Percentiles rank a stretch among this genome's conserved stretches.
phyloP scores from a whole-genome alignment of 495 filamentous ascomycete species.

The Hyaloscypha finlandica region DNA sequence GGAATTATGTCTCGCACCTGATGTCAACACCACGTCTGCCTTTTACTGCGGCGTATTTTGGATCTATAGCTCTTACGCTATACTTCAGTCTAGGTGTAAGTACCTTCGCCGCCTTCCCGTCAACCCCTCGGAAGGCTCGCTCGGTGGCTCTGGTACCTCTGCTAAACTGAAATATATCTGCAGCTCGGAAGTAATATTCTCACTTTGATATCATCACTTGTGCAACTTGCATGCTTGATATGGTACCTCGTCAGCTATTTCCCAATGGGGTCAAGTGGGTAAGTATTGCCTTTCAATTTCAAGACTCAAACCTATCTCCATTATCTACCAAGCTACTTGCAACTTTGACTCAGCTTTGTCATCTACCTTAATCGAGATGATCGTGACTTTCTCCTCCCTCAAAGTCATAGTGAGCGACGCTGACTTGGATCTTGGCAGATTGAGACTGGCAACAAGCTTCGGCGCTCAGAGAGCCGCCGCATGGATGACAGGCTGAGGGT shows the following conservation, averaged over 20 bases:
- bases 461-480: constrained; percentile 80
- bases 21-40: constrained; percentile 82
- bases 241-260: constrained; percentile 99
- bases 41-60: constrained; percentile 97
- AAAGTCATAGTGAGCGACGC: not conserved
- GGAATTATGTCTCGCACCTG: constrained; percentile 79
- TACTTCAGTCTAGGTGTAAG: constrained; percentile 91
- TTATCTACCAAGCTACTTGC: too few species aligned
- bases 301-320: not conserved
- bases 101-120: constrained; percentile 31
- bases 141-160: constrained; percentile 22
- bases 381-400: not conserved
- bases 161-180: constrained; percentile 6
- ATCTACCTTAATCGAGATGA: not conserved
- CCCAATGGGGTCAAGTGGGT: constrained; percentile 88
- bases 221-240: constrained; percentile 77
- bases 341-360: too few species aligned
- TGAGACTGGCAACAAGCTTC: constrained; percentile 79
- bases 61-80: constrained; percentile 84
- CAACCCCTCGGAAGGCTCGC: constrained; percentile 19
- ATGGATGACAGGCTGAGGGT: constrained; percentile 78
- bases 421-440: constrained; percentile 2
- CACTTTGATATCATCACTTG: constrained; percentile 78
- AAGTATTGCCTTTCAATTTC: not conserved
- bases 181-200: constrained; percentile 80